Base-by-base conservation (phyloP, 805 yeast genomes). In the Candida sonorensis region DNA sequence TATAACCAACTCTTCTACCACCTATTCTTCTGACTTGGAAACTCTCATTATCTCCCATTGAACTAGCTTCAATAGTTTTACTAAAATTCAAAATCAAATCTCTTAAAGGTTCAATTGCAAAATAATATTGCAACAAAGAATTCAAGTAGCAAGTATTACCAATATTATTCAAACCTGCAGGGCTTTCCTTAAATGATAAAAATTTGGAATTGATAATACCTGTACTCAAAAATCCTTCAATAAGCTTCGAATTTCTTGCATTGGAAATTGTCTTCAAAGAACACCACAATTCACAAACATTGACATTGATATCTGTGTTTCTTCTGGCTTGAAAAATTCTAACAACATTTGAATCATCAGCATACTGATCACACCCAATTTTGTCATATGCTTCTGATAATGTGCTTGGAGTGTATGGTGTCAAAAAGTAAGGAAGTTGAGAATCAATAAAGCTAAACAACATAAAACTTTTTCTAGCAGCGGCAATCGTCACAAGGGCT, bases 131-230 rank as follows among this genome's bases (percentile, higher is more conserved):
- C 26, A 90, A 61, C 30, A 92, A 64, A 0, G 97, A 90, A 53
- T 92, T 90, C 55, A 92, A 64, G 46, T 88, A 88, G 57, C 98
- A 92, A 0, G 98, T 90, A 53, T 92, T 92, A 16, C 98, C 98
- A 40, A 87, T 88, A 52, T 92, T 92, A 56, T 81, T 84, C 50
- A 92, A 66, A 0, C 98, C 98, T 4, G 86, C 84, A 0, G 98
- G 98, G 74, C 90, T 78, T 30, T 73, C 69, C 11, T 72, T 77
- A 0, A 75, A 71, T 0, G 87, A 78, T 13, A 82, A 55, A 2
- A 69, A 55, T 8, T 68, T 59, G 4, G 76, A 69, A 50, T 81
- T 84, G 23, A 81, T 61, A 14, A 68, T 57, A 0, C 95, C 94
- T 0, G 75, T 66, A 24, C 61, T 63, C 20, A 86, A 57, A 45